Evolutionary conservation across 1,284 basidiomycete genomes (phyloP), one percentile per base, ranked within the genome.

Genomic region (Somion occarium): DNA sequence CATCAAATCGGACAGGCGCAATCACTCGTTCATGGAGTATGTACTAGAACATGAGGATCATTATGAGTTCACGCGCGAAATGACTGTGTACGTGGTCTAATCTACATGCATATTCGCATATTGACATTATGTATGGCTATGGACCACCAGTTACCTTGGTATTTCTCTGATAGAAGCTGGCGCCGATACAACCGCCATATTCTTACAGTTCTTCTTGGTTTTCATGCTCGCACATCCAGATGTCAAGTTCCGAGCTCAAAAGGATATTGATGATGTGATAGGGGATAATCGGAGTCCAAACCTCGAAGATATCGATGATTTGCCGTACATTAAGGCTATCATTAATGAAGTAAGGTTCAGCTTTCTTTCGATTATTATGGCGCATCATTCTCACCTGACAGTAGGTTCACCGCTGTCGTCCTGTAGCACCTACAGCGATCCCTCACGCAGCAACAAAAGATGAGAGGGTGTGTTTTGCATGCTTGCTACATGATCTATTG

Each of bases 261-360:
- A 55, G 38, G 69, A 73, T 53, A 53, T 73, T 19, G 70, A 73
- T 53, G 50, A 51, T 19, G 63, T 72, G 13, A 58, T 72, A 41
- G 70, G 70, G 1, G 26, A 41, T 3, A 61, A 65, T 13, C 53
- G 69, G 24, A 30, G 64, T 11, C 73, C 73, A 0, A 56, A 55
- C 5, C 57, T 67, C 18, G 60, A 61, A 1, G 72, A 74, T 50
- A 46, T 64, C 12, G 50, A 57, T 3, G 51, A 57, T 5, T 50
- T 73, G 25, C 67, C 68, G 0, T 73, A 72, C 52, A 49, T 69
- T 19, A 54, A 63, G 18, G 70, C 69, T 0, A 45, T 69, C 2
- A 62, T 73, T 15, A 65, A 69, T 49, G 73, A 74, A 58, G 64
- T 67, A 38, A 2, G 54, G 19, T 18, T 42, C 15, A 12, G n/a